Evolutionary conservation across 495 filamentous ascomycete genomes (phyloP), one percentile per base, ranked within the genome.

Genomic region (Penicillium paradoxum): DNA sequence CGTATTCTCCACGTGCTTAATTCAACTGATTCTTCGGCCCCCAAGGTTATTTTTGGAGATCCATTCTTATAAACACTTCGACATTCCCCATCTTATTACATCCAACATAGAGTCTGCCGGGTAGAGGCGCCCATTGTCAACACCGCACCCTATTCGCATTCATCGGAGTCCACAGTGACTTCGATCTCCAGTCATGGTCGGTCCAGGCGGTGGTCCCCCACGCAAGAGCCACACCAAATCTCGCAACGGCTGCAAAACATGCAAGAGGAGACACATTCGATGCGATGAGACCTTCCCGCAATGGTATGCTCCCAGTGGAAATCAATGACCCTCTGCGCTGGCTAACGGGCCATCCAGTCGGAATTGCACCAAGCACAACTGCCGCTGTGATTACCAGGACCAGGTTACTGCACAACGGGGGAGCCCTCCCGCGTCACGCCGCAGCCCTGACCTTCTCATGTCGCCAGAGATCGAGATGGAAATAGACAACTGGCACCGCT

Each of bases 331-430:
- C 14, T 30, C 34, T 38, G 24, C 18, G 6, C 36, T 21, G 2
- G 15, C 57, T 56, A 54, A 57, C 34, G 10, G 4, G 10, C 2
- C 11, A 21, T 40, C 27, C 60, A 97, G 92, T 74, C 89, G 89
- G 55, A 97, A 97, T 72, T 98, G 93, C 72, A 96, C 92, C 48
- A 97, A 97, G 69, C 93, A 98, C 70, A 95, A 96, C 74, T 92
- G 95, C 60, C 85, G 91, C 64, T 98, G 93, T 71, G 92, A 95
- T 60, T 98, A 97, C 71, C 92, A 95, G 80, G 90, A 97, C 63
- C 80, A 82, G 51, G 66, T 75, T 2, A 74, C 82, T 25, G 74
- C 80, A 21, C 77, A 83, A 57, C 82, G 22, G 13, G 46, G 85
- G 46, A 85, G 88, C 49, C 73, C 84, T 53, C 77, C 84, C 27